Conservation (phyloP, 495 filamentous ascomycete species). For the Apodospora peruviana region DNA sequence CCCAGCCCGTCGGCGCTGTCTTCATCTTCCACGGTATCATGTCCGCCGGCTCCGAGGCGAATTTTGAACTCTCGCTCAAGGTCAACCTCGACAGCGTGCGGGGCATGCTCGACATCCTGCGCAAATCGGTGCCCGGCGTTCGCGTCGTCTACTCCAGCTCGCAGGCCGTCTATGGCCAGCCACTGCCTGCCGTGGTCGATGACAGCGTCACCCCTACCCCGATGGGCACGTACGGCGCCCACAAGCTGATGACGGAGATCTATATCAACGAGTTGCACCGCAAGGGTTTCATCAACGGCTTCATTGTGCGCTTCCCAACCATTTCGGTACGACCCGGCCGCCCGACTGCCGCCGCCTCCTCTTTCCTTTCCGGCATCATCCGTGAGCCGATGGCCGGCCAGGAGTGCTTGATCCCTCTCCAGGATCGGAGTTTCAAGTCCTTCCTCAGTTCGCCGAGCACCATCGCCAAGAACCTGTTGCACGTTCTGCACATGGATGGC, state of each 20-base stretch:
- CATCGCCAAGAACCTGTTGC: constrained; percentile 64
- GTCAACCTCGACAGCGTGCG: constrained; percentile 74
- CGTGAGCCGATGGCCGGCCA: constrained; percentile 50
- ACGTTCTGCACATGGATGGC: constrained; percentile 52
- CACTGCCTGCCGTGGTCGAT: constrained; percentile 25
- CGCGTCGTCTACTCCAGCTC: constrained; percentile 57
- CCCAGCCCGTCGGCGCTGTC: constrained; percentile 52
- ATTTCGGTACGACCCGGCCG: constrained; percentile 69
- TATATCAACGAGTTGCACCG: constrained; percentile 73
- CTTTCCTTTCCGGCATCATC: constrained; percentile 66
- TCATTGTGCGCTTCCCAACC: constrained; percentile 66
- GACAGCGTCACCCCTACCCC: constrained; percentile 57
- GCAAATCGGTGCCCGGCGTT: constrained; percentile 51
- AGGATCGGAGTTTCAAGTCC: constrained; percentile 51
- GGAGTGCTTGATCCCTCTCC: constrained; percentile 58
- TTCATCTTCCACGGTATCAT: constrained; percentile 86
- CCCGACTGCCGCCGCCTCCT: constrained; percentile 69
- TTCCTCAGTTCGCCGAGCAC: constrained; percentile 66
- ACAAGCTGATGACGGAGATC: constrained; percentile 72
- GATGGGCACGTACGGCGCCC: constrained; percentile 66
- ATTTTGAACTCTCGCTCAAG: constrained; percentile 65
- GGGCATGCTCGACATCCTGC: constrained; percentile 56
- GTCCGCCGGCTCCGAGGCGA: constrained; percentile 68
- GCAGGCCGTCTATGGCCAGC: constrained; percentile 37
- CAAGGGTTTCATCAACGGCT: constrained; percentile 61